Base-by-base conservation (phyloP, 306 rosid genomes). In the Betula pendula region DNA sequence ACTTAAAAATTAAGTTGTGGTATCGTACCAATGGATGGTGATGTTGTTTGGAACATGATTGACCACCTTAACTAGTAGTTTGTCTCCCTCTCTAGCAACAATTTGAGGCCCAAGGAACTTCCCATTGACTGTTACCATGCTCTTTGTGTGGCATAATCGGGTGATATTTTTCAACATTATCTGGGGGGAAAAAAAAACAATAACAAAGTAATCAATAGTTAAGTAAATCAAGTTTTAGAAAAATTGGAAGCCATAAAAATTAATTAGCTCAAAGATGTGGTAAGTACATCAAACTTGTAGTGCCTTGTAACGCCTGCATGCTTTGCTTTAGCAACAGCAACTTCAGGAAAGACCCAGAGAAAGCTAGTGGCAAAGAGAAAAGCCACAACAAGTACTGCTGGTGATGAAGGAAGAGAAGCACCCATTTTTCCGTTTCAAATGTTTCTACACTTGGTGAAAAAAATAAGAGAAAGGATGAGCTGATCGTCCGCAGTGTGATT, bases 41-140 rank as follows among this genome's bases (percentile, higher is more conserved):
- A 92, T 79, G 66, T 92, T 88, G 72, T 85, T 88, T 19, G 89
- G 74, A 75, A 90, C 93, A 79, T 87, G 87, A 80, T 90, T 89
- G 66, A 92, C 91, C 72, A 92, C 97, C 81, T 72, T 85, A 66
- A 92, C 83, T 74, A 90, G 29, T 35, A 92, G 11, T 75, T 83
- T 90, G 56, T 90, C 97, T n/a, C 95, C 93, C 71, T 92, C 95
- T 82, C 93, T 85, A 31, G 84, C 93, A 77, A 84, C 20, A 52
- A 92, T 67, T 6, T 84, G 76, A 79, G 95, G 93, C 50, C 97
- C 95, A 0, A 93, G 97, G 56, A 89, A 91, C 77, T 78, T 85
- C 1, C 92, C 92, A 20, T 91, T 91, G 60, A 87, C 90, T 0
- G 93, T 83, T 42, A 89, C 75, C 3, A 89, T 35, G 80, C 87